phyloP scores from a whole-genome alignment of 2,329 filamentous ascomycete genomes.

The Neonectria ditissima region DNA sequence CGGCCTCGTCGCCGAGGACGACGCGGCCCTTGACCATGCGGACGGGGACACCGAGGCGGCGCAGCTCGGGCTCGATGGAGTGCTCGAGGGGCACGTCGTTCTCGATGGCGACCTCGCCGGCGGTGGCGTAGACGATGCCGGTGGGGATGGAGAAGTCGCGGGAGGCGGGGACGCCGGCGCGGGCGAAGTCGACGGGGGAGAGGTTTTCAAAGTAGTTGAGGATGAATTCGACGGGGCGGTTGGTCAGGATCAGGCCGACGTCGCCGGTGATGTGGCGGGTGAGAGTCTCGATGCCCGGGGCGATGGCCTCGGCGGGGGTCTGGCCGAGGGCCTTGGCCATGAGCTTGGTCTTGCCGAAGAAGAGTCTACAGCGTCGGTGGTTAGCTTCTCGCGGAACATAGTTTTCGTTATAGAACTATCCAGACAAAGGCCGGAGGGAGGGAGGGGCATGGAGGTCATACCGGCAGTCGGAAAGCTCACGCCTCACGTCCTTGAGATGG shows the following conservation, averaged over 20 bases:
- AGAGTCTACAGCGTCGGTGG: conserved; percentile 70
- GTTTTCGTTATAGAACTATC: neutral
- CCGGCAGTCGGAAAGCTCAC: conserved; percentile 87
- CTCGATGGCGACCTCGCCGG: conserved; percentile 81
- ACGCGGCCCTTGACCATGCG: conserved; percentile 90
- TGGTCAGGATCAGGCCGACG: conserved; percentile 91
- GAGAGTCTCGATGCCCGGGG: conserved; percentile 80
- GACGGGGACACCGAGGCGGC: conserved; percentile 90
- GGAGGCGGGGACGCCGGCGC: conserved; percentile 81
- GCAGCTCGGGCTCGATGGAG: conserved; percentile 88
- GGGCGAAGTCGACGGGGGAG: conserved; percentile 86
- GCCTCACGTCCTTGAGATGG: conserved; percentile 90
- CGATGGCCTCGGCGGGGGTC: conserved; percentile 81
- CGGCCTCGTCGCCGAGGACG: conserved; percentile 71
- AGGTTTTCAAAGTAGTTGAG: conserved; percentile 79
- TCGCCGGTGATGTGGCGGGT: conserved; percentile 79
- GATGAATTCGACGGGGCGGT: conserved; percentile 76
- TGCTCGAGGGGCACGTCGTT: conserved; percentile 90
- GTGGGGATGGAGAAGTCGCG: conserved; percentile 84
- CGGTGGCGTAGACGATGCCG: conserved; percentile 84
- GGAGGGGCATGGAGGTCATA: conserved; percentile 57
- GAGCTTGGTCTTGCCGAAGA: conserved; percentile 99
- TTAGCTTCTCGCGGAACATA: conserved; percentile 13
- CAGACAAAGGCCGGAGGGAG: conserved; percentile 7
- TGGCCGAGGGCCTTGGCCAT: conserved; percentile 95